A percentile compares a stretch with the other conserved stretches of the same genome.
phyloP scores from a whole-genome alignment of 192 early-diverging fungal species.

The Podila horticola region DNA sequence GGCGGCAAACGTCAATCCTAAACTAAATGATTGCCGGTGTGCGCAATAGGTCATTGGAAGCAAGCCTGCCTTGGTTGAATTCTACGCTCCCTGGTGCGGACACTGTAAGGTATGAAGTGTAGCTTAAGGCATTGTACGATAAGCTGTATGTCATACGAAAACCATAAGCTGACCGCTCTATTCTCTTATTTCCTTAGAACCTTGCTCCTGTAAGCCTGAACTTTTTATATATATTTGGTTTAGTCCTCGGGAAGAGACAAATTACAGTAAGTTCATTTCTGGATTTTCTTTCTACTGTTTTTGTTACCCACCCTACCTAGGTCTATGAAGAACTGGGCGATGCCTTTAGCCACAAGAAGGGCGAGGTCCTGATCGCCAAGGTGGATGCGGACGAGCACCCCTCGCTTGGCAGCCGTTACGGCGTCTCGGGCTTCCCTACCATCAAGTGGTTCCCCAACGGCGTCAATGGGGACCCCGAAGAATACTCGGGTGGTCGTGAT shows the following conservation, averaged over 20 bases:
- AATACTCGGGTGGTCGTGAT: slow-evolving; percentile 83
- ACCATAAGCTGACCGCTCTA: background rate
- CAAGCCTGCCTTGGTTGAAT: slow-evolving; percentile 84
- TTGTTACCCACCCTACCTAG: slow-evolving; percentile 17
- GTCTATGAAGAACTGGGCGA: slow-evolving; percentile 83
- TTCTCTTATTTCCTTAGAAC: slow-evolving; percentile 10
- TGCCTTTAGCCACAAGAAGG: slow-evolving; percentile 71
- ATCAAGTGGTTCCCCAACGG: slow-evolving; percentile 93
- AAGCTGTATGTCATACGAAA: background rate
- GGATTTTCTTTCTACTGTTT: too few relatives aligned
- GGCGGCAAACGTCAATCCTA: too few relatives aligned
- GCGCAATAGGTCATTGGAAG: slow-evolving; percentile 52
- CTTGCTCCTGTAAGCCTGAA: slow-evolving; percentile 55
- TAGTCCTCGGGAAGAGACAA: too few relatives aligned
- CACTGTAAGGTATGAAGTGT: slow-evolving; percentile 73
- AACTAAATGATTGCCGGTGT: too few relatives aligned
- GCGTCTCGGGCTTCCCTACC: slow-evolving; percentile 84
- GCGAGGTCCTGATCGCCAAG: slow-evolving; percentile 87
- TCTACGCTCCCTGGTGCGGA: slow-evolving; percentile 92
- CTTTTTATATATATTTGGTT: background rate
- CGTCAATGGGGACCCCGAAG: slow-evolving; percentile 68
- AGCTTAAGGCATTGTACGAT: background rate
- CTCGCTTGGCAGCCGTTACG: slow-evolving; percentile 76
- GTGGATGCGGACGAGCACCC: slow-evolving; percentile 86
- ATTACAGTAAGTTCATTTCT: background rate